Evolutionary conservation across 495 filamentous ascomycete species (phyloP).

Genomic region (Aspergillus sparsus): DNA sequence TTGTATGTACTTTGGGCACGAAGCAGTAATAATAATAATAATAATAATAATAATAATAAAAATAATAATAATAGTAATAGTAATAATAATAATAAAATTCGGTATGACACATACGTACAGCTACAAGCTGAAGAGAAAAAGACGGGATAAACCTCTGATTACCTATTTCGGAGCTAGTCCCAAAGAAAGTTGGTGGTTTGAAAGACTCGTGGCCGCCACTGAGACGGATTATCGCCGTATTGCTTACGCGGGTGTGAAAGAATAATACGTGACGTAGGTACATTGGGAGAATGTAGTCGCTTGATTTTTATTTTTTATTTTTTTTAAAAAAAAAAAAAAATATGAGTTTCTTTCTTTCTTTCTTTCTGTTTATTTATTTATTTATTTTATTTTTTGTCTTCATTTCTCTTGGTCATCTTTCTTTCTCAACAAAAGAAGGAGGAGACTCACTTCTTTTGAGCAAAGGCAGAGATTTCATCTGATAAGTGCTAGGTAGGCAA

Average conservation of each 20-base stretch:
- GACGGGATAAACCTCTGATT: conserved; percentile 6
- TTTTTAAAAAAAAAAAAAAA: too few relatives aligned
- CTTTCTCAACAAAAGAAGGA: too few relatives aligned
- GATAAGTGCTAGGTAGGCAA: too few relatives aligned
- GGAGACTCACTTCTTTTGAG: too few relatives aligned
- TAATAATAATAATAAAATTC: conserved; percentile 4
- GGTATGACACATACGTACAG: conserved; percentile 18
- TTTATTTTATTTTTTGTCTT: too few relatives aligned
- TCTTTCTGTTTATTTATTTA: too few relatives aligned
- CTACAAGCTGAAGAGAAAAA: conserved; percentile 10
- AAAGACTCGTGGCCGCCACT: conserved; percentile 32
- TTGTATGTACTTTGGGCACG: conserved; percentile 21
- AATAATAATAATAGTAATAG: conserved; percentile 1
- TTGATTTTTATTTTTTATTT: too few relatives aligned
- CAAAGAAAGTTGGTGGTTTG: conserved; percentile 22
- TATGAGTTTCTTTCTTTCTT: too few relatives aligned
- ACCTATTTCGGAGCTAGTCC: conserved; percentile 16
- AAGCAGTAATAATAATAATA: conserved; percentile 7
- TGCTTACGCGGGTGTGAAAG: conserved; percentile 2
- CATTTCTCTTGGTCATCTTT: too few relatives aligned
- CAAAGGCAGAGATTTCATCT: too few relatives aligned
- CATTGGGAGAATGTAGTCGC: not conserved
- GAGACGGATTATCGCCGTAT: conserved; percentile 22
- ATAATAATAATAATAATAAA: not conserved
- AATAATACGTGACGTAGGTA: conserved; percentile 8